Evolutionary conservation across 2,329 filamentous ascomycete genomes (phyloP).

Genomic region (Cercospora nicotianae): DNA sequence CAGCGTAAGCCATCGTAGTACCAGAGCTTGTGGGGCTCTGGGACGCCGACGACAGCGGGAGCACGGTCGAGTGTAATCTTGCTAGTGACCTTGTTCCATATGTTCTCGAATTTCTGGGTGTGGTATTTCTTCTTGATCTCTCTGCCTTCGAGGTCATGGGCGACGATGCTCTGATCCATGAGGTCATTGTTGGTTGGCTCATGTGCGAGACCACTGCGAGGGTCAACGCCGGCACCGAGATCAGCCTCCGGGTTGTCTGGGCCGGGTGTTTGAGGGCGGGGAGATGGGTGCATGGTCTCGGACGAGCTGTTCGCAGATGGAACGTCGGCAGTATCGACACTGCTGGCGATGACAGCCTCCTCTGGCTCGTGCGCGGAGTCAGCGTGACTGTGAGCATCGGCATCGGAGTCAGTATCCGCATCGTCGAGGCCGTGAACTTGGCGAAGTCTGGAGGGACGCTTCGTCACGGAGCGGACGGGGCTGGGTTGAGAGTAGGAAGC

Average conservation of each 20-base stretch:
- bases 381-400: background rate
- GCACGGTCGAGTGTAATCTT: slow-evolving; percentile 27
- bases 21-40: slow-evolving; percentile 69
- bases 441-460: background rate
- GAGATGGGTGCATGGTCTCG: background rate
- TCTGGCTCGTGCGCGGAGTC: background rate
- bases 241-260: slow-evolving; percentile 1
- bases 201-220: slow-evolving; percentile 17
- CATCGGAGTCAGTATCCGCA: background rate
- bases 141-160: background rate
- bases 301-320: background rate
- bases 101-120: slow-evolving; percentile 21
- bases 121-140: slow-evolving; percentile 17
- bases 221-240: slow-evolving; percentile 21
- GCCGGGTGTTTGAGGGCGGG: background rate
- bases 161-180: slow-evolving; percentile 21
- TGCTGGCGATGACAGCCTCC: background rate
- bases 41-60: background rate
- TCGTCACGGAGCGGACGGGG: background rate
- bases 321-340: background rate
- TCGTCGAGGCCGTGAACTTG: background rate
- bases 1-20: slow-evolving; percentile 71
- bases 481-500: background rate
- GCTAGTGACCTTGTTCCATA: background rate
- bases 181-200: slow-evolving; percentile 24